Conservation (phyloP, 768 basidiomycete genomes). For the Cystofilobasidium capitatum region DNA sequence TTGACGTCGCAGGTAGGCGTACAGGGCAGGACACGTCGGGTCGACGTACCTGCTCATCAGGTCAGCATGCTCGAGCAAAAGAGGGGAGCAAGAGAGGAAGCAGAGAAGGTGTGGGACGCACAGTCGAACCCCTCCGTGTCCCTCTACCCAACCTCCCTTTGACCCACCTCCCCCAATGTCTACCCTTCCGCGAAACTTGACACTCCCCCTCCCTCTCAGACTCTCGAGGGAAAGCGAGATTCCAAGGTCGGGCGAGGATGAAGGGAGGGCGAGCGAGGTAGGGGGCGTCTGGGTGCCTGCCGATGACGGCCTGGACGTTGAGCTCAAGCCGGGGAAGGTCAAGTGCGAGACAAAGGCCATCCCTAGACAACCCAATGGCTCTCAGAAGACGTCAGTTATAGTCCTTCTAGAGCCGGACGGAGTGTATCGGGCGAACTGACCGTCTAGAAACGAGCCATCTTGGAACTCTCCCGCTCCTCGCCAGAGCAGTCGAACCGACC, state of each 20-base stretch:
- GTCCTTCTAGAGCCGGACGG: background rate
- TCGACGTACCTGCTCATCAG: constrained; percentile 5
- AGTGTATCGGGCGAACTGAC: background rate
- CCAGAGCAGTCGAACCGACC: constrained; percentile 5
- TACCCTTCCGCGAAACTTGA: background rate
- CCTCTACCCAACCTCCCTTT: background rate
- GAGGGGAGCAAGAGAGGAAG: background rate
- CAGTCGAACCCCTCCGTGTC: constrained; percentile 7
- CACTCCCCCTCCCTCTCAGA: background rate
- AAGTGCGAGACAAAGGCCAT: background rate
- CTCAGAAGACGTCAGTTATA: background rate
- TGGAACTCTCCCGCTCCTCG: background rate
- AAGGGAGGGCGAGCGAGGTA: background rate
- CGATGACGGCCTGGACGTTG: background rate
- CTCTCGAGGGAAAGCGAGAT: constrained; percentile 6
- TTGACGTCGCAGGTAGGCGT: background rate
- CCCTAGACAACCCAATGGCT: background rate
- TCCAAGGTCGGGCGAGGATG: background rate
- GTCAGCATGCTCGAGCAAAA: background rate
- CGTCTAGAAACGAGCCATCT: background rate
- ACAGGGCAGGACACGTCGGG: background rate
- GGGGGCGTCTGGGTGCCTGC: background rate
- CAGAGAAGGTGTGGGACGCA: background rate
- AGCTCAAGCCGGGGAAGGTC: background rate
- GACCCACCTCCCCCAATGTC: background rate